Percentiles rank a stretch among this genome's conserved stretches.
Conservation (phyloP, 2,329 filamentous ascomycete genomes). For the Dendrostoma leiphaemia region DNA sequence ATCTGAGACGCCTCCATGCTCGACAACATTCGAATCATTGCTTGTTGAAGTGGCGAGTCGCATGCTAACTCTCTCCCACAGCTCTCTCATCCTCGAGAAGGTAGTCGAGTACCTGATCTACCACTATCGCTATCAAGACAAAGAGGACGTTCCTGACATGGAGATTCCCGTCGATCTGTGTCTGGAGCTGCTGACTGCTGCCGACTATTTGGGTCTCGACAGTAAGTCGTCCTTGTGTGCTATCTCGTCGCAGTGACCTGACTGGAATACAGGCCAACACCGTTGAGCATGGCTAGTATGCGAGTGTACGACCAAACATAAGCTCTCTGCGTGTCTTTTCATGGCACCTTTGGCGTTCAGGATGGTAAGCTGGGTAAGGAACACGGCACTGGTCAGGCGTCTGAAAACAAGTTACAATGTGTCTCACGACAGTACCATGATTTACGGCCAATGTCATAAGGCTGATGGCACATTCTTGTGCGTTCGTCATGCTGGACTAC, state of each 20-base stretch:
- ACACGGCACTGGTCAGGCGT: not conserved
- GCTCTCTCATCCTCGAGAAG: conserved; percentile 73
- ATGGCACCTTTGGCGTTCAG: conserved; percentile 5
- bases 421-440: conserved; percentile 7
- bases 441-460: conserved; percentile 1
- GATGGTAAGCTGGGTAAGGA: not conserved
- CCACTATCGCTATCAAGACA: conserved; percentile 70
- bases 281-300: conserved; percentile 14
- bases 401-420: conserved; percentile 6
- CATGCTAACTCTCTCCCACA: conserved; percentile 33
- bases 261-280: conserved; percentile 15
- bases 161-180: conserved; percentile 77
- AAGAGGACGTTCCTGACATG: conserved; percentile 75
- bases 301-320: conserved; percentile 5
- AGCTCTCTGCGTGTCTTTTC: not conserved
- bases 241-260: too few species aligned
- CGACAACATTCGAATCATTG: not conserved
- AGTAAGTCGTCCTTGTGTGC: conserved; percentile 39
- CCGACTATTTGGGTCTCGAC: conserved; percentile 73
- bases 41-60: not conserved
- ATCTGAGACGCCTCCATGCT: conserved; percentile 45
- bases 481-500: not conserved
- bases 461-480: not conserved
- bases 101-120: conserved; percentile 83
- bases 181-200: conserved; percentile 73